These are phyloP conservation scores for Cyclotella cryptica DNA, from an alignment of 108 stramenopile genomes.

Conservation along the genomic window DNA sequence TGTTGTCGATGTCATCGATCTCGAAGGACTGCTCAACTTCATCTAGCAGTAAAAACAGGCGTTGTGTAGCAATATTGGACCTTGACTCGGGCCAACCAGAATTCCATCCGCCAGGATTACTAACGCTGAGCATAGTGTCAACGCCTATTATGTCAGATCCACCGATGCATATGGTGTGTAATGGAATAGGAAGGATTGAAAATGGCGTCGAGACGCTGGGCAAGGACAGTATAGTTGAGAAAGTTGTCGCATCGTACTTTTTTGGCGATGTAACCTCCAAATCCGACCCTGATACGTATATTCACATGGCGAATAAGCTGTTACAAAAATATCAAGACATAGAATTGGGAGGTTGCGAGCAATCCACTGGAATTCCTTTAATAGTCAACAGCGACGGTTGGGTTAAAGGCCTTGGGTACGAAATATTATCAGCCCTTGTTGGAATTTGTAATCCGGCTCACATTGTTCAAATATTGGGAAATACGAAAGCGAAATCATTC, in stretches of 20 bases:
- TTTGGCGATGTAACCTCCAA: constrained; percentile 82
- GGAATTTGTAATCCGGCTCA: constrained; percentile 64
- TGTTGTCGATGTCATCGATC: constrained; percentile 47
- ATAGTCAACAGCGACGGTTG: constrained; percentile 95
- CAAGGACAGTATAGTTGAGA: constrained; percentile 27
- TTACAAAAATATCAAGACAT: constrained; percentile 54
- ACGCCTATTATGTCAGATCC: constrained; percentile 83
- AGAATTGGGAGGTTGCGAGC: constrained; percentile 9
- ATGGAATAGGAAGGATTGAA: constrained; percentile 7
- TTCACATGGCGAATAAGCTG: constrained; percentile 58
- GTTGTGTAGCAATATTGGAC: constrained; percentile 82
- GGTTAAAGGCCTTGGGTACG: constrained; percentile 89
- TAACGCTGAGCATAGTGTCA: constrained; percentile 69
- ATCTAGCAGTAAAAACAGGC: neutral
- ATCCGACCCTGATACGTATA: constrained; percentile 75
- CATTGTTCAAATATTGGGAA: constrained; percentile 85
- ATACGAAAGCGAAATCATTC: constrained; percentile 65
- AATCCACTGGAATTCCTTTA: constrained; percentile 54
- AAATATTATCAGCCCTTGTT: constrained; percentile 81
- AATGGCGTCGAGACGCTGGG: neutral
- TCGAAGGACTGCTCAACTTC: neutral
- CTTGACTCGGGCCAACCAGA: constrained; percentile 94
- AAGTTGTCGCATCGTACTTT: constrained; percentile 63
- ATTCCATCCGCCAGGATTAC: constrained; percentile 85
- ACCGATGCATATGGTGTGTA: constrained; percentile 60